Evolutionary conservation across 164 flowering plant genomes (phyloP).

Genomic region (Houttuynia cordata): DNA sequence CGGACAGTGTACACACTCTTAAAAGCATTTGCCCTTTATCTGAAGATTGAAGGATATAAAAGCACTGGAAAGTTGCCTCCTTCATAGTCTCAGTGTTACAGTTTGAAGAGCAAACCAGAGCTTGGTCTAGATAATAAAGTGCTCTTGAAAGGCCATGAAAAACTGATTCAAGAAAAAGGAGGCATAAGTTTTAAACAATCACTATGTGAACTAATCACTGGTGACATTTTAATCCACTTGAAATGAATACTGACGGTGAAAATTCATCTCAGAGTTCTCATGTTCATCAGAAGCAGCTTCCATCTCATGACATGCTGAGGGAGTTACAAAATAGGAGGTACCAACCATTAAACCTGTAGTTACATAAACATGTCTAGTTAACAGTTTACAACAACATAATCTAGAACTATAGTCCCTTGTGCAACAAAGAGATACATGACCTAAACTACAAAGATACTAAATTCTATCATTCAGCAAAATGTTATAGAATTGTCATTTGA

Average conservation of each 20-base stretch:
- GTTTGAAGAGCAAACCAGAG: conserved; percentile 60
- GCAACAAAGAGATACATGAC: not conserved
- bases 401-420: not conserved
- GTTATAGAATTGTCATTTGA: too few species aligned
- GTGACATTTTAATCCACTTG: not conserved
- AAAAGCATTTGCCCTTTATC: conserved; percentile 80
- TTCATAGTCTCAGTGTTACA: conserved; percentile 55
- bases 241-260: conserved; percentile 25
- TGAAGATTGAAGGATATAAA: conserved; percentile 74
- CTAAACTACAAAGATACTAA: too few species aligned
- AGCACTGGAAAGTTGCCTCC: conserved; percentile 40
- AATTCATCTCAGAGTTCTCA: conserved; percentile 39
- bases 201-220: not conserved
- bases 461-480: too few species aligned
- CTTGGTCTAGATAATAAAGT: conserved; percentile 61
- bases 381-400: not conserved
- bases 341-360: conserved; percentile 53
- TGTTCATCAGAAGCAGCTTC: conserved; percentile 34
- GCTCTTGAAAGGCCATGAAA: conserved; percentile 55
- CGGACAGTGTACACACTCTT: conserved; percentile 29
- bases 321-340: conserved; percentile 43
- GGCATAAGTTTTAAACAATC: not conserved
- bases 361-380: not conserved
- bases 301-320: conserved; percentile 38
- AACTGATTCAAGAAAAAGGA: conserved; percentile 21